Evolutionary conservation across 1,284 basidiomycete species (phyloP), one percentile per base, ranked within the genome.

Genomic region (Apiotrichum veenhuisii): DNA sequence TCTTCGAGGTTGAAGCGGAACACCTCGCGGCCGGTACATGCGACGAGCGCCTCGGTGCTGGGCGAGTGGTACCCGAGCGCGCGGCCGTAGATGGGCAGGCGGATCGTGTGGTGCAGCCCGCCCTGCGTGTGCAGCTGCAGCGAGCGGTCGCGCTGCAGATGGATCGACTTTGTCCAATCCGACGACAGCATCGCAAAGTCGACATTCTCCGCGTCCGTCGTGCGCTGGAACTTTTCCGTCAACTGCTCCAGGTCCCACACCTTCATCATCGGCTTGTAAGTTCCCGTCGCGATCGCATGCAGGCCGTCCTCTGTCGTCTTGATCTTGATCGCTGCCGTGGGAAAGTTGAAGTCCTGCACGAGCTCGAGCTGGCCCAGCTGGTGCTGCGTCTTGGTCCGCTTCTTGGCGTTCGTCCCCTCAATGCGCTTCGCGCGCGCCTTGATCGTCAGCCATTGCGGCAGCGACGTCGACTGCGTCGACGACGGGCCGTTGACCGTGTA

Each of bases 131-230:
- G 96, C 5, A 99, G 81, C 72, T 94, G 91, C 51, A 98, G 77
- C 8, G 91, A 90, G n/a, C 96, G 86, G 78, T 98, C 94, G 49
- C 88, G 87, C 82, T 98, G 96, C 1, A 99, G 83, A 72, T 96
- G 94, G 57, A 98, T 82, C n/a, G 89, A 88, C 77, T 99, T 98
- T 18, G 95, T 98, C 96, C 96, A 99, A 80, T 99, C 96, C 72
- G 92, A 88, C 1, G 94, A 97, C 12, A 99, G 82, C 70, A 94
- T 88, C 80, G 88, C 82, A 79, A 99, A 98, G 75, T 99, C 96
- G 62, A 98, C 88, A 75, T 98, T 98, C 81, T 98, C 95, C 10
- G 89, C 86, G 70, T 98, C 93, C 1, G 92, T 89, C 70, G 97
- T 93, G 48, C 96, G 83, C 79, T 98, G 93, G 74, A 97, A 98